Evolutionary conservation across 768 basidiomycete species (phyloP).

Genomic region (Lanmaoa rubissima): DNA sequence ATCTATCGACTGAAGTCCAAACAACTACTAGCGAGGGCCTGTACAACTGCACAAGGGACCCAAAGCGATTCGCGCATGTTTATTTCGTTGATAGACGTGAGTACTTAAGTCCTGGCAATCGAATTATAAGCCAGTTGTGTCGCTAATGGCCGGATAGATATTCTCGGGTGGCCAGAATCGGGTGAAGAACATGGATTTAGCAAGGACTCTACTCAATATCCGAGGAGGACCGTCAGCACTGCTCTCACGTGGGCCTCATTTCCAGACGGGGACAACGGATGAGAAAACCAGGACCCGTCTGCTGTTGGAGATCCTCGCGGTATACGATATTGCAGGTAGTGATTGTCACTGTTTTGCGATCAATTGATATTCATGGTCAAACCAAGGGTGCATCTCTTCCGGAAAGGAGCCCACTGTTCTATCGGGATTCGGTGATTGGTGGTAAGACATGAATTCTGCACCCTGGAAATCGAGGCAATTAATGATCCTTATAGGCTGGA

Average conservation of each 20-base stretch:
- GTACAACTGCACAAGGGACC: slow-evolving; percentile 29
- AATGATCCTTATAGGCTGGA: slow-evolving; percentile 26
- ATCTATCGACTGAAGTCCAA: slow-evolving; percentile 36
- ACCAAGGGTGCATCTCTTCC: slow-evolving; percentile 36
- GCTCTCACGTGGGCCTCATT: slow-evolving; percentile 32
- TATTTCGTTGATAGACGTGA: slow-evolving; percentile 39
- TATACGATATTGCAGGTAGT: slow-evolving; percentile 42
- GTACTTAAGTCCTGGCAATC: slow-evolving; percentile 13
- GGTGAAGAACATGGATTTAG: slow-evolving; percentile 37
- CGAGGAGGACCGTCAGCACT: slow-evolving; percentile 42
- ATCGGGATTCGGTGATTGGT: slow-evolving; percentile 38
- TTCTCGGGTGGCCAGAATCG: slow-evolving; percentile 41
- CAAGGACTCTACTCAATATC: slow-evolving; percentile 38
- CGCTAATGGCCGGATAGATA: slow-evolving; percentile 34
- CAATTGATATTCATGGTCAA: slow-evolving; percentile 8
- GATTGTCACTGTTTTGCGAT: slow-evolving; percentile 7
- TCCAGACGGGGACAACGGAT: slow-evolving; percentile 23
- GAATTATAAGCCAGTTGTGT: background rate
- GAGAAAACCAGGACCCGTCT: slow-evolving; percentile 35
- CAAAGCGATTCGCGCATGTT: slow-evolving; percentile 30
- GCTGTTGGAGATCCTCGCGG: slow-evolving; percentile 42
- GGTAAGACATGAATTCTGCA: slow-evolving; percentile 31
- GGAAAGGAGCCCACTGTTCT: slow-evolving; percentile 36
- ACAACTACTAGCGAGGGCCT: slow-evolving; percentile 33
- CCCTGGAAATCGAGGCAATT: slow-evolving; percentile 16